Conservation (phyloP, 1,284 basidiomycete genomes). For the Pseudomicrostroma phylloplanum region DNA sequence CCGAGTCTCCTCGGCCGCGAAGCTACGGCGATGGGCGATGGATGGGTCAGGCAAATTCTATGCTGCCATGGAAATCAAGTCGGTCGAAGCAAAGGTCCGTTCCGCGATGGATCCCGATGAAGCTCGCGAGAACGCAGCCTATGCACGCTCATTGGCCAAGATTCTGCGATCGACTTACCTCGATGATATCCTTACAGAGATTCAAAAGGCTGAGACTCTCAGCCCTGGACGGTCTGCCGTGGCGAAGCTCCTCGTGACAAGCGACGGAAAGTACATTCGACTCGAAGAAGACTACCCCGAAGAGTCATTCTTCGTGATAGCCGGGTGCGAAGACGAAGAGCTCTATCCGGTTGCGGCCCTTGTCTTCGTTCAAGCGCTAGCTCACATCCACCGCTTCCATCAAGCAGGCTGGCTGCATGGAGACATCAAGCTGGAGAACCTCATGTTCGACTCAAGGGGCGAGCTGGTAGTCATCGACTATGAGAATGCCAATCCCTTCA, state of each 20-base stretch:
- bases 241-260: constrained; percentile 35
- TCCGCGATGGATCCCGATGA: constrained; percentile 21
- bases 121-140: constrained; percentile 18
- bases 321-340: constrained; percentile 44
- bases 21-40: constrained; percentile 48
- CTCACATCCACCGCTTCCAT: constrained; percentile 35
- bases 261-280: constrained; percentile 41
- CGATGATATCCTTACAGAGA: constrained; percentile 44
- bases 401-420: constrained; percentile 47
- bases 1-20: constrained; percentile 46
- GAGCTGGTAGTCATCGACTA: constrained; percentile 44
- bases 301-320: constrained; percentile 48
- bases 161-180: constrained; percentile 36
- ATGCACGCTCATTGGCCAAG: constrained; percentile 20
- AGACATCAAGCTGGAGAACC: constrained; percentile 48
- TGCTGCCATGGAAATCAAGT: constrained; percentile 50
- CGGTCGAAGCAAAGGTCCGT: constrained; percentile 42
- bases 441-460: constrained; percentile 43
- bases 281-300: constrained; percentile 48
- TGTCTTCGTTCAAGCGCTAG: constrained; percentile 39
- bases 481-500: constrained; percentile 46
- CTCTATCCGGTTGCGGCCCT: constrained; percentile 36
- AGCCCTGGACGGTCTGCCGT: constrained; percentile 25
- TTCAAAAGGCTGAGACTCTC: constrained; percentile 47
- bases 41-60: constrained; percentile 43